phyloP scores from a whole-genome alignment of 257 asterid species.

The Lycium barbarum region DNA sequence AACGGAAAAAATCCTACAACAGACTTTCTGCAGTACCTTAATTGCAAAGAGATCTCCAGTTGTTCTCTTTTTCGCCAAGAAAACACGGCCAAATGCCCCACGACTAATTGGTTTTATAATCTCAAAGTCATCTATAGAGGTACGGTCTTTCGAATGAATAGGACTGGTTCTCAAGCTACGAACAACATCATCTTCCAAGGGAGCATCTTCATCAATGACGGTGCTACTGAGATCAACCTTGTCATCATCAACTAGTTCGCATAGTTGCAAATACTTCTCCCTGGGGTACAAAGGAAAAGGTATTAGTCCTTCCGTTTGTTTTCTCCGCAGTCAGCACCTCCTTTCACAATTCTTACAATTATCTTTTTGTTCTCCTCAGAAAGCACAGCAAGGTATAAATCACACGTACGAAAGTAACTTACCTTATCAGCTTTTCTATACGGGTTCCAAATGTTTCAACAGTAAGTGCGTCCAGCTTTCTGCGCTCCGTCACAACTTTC shows the following conservation, averaged over 20 bases:
- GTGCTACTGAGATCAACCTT: conserved; percentile 91
- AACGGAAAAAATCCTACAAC: background rate
- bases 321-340: background rate
- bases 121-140: conserved; percentile 98
- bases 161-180: conserved; percentile 99
- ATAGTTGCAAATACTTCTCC: conserved; percentile 95
- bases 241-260: conserved; percentile 94
- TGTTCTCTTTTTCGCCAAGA: conserved; percentile 92
- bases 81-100: conserved; percentile 99
- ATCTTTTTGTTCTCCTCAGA: background rate
- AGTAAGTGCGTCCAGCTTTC: conserved; percentile 90
- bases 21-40: conserved; percentile 59
- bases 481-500: conserved; percentile 81
- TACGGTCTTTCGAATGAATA: conserved; percentile 85
- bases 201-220: conserved; percentile 96
- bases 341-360: conserved; percentile 14
- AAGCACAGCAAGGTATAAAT: background rate
- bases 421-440: conserved; percentile 94
- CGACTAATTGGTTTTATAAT: conserved; percentile 98
- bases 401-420: conserved; percentile 32
- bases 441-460: conserved; percentile 99
- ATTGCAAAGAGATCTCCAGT: conserved; percentile 97
- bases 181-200: conserved; percentile 93
- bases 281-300: conserved; percentile 44
- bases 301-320: conserved; percentile 1